Evolutionary conservation across 2,329 filamentous ascomycete species (phyloP).

Genomic region (Tolypocladium album): DNA sequence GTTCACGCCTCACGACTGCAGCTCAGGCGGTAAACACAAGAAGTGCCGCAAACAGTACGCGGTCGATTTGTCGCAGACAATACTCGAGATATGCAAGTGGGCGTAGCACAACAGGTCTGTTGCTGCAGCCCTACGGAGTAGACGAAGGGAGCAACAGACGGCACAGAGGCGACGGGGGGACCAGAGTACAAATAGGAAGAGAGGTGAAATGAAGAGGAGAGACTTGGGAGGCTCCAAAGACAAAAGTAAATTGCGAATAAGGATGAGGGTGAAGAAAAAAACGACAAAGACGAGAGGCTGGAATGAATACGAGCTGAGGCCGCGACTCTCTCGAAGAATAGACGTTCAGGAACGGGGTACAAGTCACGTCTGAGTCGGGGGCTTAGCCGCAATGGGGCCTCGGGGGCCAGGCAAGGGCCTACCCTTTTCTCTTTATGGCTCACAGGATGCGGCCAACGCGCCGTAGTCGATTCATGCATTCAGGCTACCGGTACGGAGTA

Average conservation of each 20-base stretch:
- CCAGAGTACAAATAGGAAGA: not conserved
- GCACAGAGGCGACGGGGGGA: not conserved
- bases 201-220: not conserved
- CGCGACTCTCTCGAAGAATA: not conserved
- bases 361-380: not conserved
- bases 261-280: not conserved
- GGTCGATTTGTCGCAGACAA: not conserved
- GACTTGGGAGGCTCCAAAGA: not conserved
- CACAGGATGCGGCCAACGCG: not conserved
- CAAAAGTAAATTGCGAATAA: not conserved
- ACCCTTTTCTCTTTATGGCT: not conserved
- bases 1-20: too few relatives aligned
- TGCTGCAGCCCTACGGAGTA: not conserved
- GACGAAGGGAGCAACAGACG: not conserved
- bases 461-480: not conserved
- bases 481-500: not conserved
- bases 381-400: not conserved
- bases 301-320: not conserved
- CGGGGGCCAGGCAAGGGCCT: not conserved
- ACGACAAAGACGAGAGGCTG: not conserved
- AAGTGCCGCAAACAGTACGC: not conserved
- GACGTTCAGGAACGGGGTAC: not conserved
- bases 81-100: not conserved
- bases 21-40: not conserved
- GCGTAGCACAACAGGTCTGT: not conserved